Percentiles rank a stretch among this genome's conserved stretches.
Conservation (phyloP, 345 rosid genomes). For the Fremontodendron californicum region DNA sequence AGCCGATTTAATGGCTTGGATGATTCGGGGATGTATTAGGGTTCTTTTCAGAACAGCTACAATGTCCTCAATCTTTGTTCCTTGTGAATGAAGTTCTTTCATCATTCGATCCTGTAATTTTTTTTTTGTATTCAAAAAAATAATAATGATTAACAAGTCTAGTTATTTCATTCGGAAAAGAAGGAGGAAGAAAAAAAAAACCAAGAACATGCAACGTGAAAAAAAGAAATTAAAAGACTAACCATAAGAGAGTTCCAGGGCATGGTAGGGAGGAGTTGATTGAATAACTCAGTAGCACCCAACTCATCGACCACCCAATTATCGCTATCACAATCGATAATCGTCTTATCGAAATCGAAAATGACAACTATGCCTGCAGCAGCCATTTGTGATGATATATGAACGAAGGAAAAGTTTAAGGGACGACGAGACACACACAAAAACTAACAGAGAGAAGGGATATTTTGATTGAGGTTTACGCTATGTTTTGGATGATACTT, state of each 20-base stretch:
- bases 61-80: constrained; percentile 52
- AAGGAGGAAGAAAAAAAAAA: not conserved
- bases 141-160: not conserved
- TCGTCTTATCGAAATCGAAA: constrained; percentile 86
- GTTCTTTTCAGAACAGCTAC: constrained; percentile 40
- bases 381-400: constrained; percentile 25
- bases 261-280: constrained; percentile 80
- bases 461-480: not conserved
- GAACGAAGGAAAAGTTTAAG: no score
- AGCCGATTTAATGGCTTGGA: constrained; percentile 67
- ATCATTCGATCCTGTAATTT: constrained; percentile 66
- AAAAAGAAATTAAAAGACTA: not conserved
- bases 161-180: not conserved
- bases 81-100: constrained; percentile 61
- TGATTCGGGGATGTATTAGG: constrained; percentile 65
- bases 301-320: constrained; percentile 74
- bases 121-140: not conserved
- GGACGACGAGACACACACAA: no score
- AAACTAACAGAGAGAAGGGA: no score
- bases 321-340: constrained; percentile 79
- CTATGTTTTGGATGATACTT: not conserved
- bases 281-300: constrained; percentile 67
- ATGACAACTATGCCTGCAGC: constrained; percentile 39
- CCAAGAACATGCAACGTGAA: not conserved
- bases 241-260: constrained; percentile 89